Percentiles rank a stretch among this genome's conserved stretches.
These are phyloP conservation scores for Adansonia gregorii DNA, from an alignment of 441 rosid species.

Conservation along the genomic window DNA sequence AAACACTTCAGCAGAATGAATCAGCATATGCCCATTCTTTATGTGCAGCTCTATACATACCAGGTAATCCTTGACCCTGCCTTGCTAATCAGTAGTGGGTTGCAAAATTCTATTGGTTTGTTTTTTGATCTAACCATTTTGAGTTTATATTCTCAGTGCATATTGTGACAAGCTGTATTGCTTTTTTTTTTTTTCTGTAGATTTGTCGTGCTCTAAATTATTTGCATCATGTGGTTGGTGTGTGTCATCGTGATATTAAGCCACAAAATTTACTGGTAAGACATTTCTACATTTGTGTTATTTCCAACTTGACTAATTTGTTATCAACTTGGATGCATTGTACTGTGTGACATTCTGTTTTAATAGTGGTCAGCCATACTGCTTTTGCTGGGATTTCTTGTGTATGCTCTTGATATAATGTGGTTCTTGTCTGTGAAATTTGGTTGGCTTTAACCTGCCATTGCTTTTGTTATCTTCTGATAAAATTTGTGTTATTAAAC, in stretches of 20 bases:
- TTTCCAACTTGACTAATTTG: neutral
- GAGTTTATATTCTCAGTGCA: neutral
- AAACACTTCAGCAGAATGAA: slow-evolving; percentile 72
- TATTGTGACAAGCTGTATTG: slow-evolving; percentile 20
- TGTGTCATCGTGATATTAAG: slow-evolving; percentile 90
- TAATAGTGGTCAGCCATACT: neutral
- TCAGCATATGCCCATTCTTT: slow-evolving; percentile 67
- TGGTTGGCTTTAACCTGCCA: neutral
- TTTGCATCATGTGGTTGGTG: slow-evolving; percentile 71
- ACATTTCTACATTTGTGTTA: slow-evolving; percentile 21
- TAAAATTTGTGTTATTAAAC: neutral
- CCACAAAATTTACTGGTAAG: slow-evolving; percentile 86
- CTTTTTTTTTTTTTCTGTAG: slow-evolving; percentile 43
- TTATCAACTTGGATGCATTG: slow-evolving; percentile 5
- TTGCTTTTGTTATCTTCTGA: neutral
- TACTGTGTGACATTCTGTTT: neutral
- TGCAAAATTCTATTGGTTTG: slow-evolving; percentile 16
- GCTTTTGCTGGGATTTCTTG: neutral
- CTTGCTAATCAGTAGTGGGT: slow-evolving; percentile 20
- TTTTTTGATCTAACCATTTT: neutral
- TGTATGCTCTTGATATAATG: neutral
- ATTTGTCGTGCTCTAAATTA: slow-evolving; percentile 84
- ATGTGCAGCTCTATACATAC: slow-evolving; percentile 71
- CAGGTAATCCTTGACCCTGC: slow-evolving; percentile 55
- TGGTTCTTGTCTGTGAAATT: neutral